A percentile compares a stretch with the other conserved stretches of the same genome.
These are phyloP conservation scores for Cladochytrium replicatum DNA, from an alignment of 192 early-diverging fungal species.

Conservation along the genomic window DNA sequence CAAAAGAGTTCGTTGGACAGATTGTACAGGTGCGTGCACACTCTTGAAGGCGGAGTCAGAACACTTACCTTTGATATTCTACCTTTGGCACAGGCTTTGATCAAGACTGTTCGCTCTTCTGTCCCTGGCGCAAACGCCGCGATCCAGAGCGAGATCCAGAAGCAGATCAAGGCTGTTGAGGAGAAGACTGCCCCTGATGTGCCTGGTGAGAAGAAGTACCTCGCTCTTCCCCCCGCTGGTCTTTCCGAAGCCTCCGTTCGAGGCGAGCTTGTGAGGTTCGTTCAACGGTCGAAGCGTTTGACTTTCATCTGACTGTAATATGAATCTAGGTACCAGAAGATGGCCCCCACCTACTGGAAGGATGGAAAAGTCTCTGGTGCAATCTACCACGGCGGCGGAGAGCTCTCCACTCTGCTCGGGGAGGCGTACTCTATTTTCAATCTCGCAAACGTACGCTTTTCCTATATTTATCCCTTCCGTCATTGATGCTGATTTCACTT, in stretches of 20 bases:
- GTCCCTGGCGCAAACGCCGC: conserved; percentile 46
- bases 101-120: neutral
- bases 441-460: conserved; percentile 51
- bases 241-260: conserved; percentile 51
- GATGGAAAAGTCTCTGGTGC: conserved; percentile 79
- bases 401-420: conserved; percentile 60
- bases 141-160: conserved; percentile 67
- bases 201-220: conserved; percentile 52
- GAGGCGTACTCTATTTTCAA: conserved; percentile 78
- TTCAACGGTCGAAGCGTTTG: neutral
- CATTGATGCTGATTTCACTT: conserved; percentile 4
- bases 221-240: conserved; percentile 53
- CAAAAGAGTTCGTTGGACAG: conserved; percentile 28
- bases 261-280: conserved; percentile 50
- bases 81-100: neutral
- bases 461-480: neutral
- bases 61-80: neutral
- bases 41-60: neutral
- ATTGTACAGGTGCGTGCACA: conserved; percentile 32
- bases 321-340: conserved; percentile 36
- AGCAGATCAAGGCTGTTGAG: conserved; percentile 70
- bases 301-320: neutral
- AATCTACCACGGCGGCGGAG: conserved; percentile 87
- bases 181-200: conserved; percentile 58
- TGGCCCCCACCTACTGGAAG: conserved; percentile 67